Evolutionary conservation across 495 filamentous ascomycete species (phyloP).

Genomic region (Neohortaea acidophila): DNA sequence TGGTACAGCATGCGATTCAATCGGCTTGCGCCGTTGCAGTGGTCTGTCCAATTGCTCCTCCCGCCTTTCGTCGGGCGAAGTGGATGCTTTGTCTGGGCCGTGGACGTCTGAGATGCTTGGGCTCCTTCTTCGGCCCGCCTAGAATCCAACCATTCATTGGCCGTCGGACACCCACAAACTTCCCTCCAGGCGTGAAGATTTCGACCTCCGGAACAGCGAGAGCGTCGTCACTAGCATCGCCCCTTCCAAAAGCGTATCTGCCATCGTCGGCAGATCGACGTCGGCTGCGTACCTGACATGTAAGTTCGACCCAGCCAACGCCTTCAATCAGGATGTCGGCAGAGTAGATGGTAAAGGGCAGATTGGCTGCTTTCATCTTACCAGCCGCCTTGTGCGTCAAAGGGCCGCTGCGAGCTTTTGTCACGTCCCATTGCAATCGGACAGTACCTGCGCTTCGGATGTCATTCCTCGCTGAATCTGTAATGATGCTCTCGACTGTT

Average conservation of each 20-base stretch:
- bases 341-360: conserved; percentile 66
- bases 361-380: conserved; percentile 34
- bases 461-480: conserved; percentile 38
- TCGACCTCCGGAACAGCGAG: conserved; percentile 53
- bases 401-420: conserved; percentile 48
- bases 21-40: too few relatives aligned
- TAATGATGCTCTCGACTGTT: conserved; percentile 41
- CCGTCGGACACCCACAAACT: conserved; percentile 48
- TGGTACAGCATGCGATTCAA: too few relatives aligned
- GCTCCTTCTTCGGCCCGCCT: conserved; percentile 2
- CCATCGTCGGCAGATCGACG: neutral
- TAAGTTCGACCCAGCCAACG: conserved; percentile 84
- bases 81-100: neutral
- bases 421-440: conserved; percentile 65
- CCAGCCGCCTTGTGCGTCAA: conserved; percentile 37
- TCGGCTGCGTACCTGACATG: conserved; percentile 53
- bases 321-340: conserved; percentile 82
- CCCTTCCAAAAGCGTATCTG: conserved; percentile 7
- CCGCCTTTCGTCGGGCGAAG: neutral
- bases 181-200: conserved; percentile 69
- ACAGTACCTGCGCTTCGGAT: conserved; percentile 58
- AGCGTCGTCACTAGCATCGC: conserved; percentile 8
- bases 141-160: conserved; percentile 40
- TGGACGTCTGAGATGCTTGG: neutral
- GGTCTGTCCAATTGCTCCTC: too few relatives aligned